phyloP scores from a whole-genome alignment of 805 yeast genomes.

The Tetrapisispora phaffii region DNA sequence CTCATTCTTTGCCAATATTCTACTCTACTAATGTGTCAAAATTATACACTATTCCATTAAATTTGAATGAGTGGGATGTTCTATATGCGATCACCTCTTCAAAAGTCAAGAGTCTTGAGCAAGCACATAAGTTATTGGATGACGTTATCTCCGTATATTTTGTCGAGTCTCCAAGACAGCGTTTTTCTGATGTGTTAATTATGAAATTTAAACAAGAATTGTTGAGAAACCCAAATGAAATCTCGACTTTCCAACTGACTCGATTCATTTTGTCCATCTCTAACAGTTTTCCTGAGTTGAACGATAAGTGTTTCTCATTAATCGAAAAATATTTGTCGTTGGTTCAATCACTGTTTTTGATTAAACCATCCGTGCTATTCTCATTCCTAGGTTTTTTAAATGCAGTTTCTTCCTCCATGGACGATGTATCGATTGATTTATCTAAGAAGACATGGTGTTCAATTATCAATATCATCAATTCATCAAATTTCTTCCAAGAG shows the following conservation, averaged over 20 bases:
- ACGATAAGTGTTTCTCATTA: constrained; percentile 10
- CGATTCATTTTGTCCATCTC: constrained; percentile 23
- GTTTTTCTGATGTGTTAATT: constrained; percentile 33
- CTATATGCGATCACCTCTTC: constrained; percentile 41
- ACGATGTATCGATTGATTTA: constrained; percentile 10
- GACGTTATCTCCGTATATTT: constrained; percentile 39
- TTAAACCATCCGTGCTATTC: constrained; percentile 18
- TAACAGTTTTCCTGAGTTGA: constrained; percentile 23
- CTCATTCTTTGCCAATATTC: constrained; percentile 22
- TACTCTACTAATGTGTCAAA: constrained; percentile 20
- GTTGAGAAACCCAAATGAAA: constrained; percentile 33
- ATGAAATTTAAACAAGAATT: constrained; percentile 28
- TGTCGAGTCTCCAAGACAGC: constrained; percentile 41
- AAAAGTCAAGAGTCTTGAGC: constrained; percentile 25
- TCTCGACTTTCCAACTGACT: constrained; percentile 30
- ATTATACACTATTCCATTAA: constrained; percentile 33
- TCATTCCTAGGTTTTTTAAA: constrained; percentile 33
- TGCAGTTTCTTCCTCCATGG: constrained; percentile 18
- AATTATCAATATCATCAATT: constrained; percentile 8
- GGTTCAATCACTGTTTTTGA: constrained; percentile 7
- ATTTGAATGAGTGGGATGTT: constrained; percentile 46
- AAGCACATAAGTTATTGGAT: constrained; percentile 33
- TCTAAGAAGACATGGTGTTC: constrained; percentile 13
- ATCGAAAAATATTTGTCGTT: constrained; percentile 21
- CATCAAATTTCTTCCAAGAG: constrained; percentile 12